Evolutionary conservation across 169 alveolate species (phyloP), one percentile per base, ranked within the genome.

Genomic region (Eimeria nieschulzi): DNA sequence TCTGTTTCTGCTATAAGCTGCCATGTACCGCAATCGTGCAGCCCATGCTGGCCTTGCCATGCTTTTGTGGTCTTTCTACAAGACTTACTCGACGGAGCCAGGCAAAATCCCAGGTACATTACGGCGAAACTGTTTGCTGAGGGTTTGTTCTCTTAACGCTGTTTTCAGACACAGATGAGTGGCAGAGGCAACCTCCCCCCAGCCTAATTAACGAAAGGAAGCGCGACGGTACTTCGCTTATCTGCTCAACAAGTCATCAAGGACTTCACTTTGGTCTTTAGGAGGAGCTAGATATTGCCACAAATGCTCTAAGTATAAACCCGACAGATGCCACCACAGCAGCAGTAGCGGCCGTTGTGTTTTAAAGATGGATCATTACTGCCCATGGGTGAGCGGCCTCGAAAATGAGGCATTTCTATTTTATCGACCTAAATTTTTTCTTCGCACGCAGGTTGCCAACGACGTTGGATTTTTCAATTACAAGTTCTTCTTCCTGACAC

Each of bases 401-500:
- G 3, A 33, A 33, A 33, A 33, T 33, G 46, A 33, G 46, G 46
- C 46, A 33, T 0, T 33, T 33, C 0, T n/a, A 33, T 33, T 3
- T 33, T 0, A 33, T 33, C 46, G 46, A 3, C 46, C 46, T 33
- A 33, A 33, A 33, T 33, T 33, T 33, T 33, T 33, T 0, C 46
- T 33, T 33, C 3, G 0, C 46, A 33, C 46, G 56, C 88, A 87
- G 93, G 93, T 90, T 53, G 93, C 93, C 12, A 90, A 90, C 39
- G 90, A 90, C 19, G 75, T 90, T 13, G 93, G 93, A 26, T 79
- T 51, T 59, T 90, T 90, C 85, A 90, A 90, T 68, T 90, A 90
- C 84, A 90, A 94, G 93, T 94, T 83, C 90, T 94, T 94, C 93
- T 94, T 86, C 86, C 91, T 94, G 90, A 93, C 96, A 8, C 73